Evolutionary conservation across 441 rosid genomes (phyloP), one percentile per base, ranked within the genome.

Genomic region (Euphorbia celastroides): DNA sequence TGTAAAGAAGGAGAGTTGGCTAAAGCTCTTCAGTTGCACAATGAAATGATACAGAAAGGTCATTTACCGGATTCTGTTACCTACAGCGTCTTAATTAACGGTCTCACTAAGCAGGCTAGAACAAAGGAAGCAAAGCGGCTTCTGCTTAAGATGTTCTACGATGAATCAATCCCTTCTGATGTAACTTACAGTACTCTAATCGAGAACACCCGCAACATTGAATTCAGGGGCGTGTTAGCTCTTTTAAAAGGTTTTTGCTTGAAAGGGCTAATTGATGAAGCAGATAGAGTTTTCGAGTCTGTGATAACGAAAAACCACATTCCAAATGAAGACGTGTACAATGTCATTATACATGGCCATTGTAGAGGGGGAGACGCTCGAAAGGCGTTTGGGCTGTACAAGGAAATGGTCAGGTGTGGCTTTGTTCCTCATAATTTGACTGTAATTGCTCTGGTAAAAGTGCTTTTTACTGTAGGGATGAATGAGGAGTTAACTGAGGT

Each of bases 221-320:
- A 86, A 72, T 88, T 85, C 58, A 86, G 72, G 77, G 87, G 84
- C 30, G 88, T 56, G 23, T 81, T 79, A 9, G 88, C 89, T 46
- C 93, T 90, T 64, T 66, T 92, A 13, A 92, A 88, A 75, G 97
- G 97, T 26, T 90, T 92, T 70, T 92, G 98, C 67, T 84, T 86
- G 93, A 90, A 90, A 75, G 97, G 96, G 31, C 76, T 92, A 87
- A 88, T 90, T 88, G 68, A 72, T 3, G 96, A 92, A 79, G 98
- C 98, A 26, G 96, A 92, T 78, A 68, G 28, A 55, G 88, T 80
- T 69, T 83, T 88, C 64, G 80, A 84, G 70, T 86, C 87, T 5
- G 87, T 92, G 90, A 73, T 84, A 74, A 78, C 76, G 73, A 83
- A 68, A 72, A 82, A 80, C 74, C 82, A 78, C 65, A 78, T 68